phyloP scores from a whole-genome alignment of 1,139 yeast genomes.

The Diutina scorzettiae region DNA sequence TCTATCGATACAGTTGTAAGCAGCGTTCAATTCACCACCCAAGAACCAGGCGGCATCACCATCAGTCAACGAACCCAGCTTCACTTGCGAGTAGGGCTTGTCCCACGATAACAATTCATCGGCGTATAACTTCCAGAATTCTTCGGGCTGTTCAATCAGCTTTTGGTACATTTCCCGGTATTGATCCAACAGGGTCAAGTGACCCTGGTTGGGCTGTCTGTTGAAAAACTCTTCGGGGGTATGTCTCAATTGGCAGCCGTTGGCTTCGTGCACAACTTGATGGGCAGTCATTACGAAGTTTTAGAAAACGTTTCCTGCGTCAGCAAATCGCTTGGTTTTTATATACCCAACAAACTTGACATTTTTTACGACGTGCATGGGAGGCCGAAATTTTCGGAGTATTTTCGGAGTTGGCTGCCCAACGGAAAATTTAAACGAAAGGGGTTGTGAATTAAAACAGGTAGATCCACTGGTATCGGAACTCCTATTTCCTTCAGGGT shows the following conservation, averaged over 20 bases:
- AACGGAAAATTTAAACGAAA: too few species aligned
- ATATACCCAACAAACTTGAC: neutral
- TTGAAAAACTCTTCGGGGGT: conserved; percentile 70
- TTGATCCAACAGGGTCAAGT: conserved; percentile 43
- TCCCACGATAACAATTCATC: conserved; percentile 76
- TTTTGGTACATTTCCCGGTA: conserved; percentile 63
- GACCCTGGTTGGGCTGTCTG: conserved; percentile 53
- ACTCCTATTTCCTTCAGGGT: too few species aligned
- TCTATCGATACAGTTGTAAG: conserved; percentile 93
- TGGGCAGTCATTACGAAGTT: conserved; percentile 16
- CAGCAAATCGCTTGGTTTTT: neutral
- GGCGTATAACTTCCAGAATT: conserved; percentile 77
- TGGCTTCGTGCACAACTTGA: conserved; percentile 73
- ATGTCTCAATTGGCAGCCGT: conserved; percentile 44
- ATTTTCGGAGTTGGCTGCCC: conserved; percentile 4
- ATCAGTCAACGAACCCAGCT: conserved; percentile 55
- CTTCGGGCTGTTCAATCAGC: conserved; percentile 73
- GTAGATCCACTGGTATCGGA: too few species aligned
- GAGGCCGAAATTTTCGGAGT: neutral
- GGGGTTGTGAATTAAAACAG: too few species aligned
- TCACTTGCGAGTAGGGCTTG: conserved; percentile 63
- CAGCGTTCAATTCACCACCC: conserved; percentile 88
- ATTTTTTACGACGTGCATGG: conserved; percentile 5
- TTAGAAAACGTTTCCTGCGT: neutral
- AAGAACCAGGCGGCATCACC: conserved; percentile 92